Evolutionary conservation across 305 asterid species (phyloP).

Genomic region (Solanum aculeatissimum): DNA sequence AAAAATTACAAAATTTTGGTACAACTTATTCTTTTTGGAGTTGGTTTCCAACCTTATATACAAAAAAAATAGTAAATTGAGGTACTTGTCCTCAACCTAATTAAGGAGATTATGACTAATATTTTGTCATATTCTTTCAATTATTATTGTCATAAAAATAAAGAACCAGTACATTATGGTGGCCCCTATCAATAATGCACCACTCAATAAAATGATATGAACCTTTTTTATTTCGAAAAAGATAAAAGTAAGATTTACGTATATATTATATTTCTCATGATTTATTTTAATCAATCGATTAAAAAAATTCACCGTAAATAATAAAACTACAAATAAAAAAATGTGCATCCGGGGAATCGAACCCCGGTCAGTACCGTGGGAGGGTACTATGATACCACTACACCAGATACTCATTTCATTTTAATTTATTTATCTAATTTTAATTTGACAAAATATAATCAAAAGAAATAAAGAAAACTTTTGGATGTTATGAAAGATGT

Average conservation of each 20-base stretch:
- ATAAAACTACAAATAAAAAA: too few relatives aligned
- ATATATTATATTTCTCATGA: too few relatives aligned
- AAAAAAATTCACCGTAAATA: too few relatives aligned
- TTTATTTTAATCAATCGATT: too few relatives aligned
- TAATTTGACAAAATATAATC: too few relatives aligned
- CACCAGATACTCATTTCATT: too few relatives aligned
- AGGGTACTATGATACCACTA: conserved; percentile 23
- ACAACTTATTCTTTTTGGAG: background rate
- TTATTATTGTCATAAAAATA: background rate
- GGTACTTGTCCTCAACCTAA: background rate
- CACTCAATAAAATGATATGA: background rate
- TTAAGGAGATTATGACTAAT: background rate
- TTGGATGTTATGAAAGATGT: too few relatives aligned
- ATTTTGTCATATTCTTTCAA: background rate
- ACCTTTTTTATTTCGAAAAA: background rate
- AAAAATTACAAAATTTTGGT: background rate
- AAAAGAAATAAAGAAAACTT: too few relatives aligned
- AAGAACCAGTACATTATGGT: background rate
- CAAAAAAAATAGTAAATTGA: background rate
- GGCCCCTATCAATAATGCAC: background rate
- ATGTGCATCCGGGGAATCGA: conserved; percentile 25
- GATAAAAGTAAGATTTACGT: too few relatives aligned
- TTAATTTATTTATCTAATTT: too few relatives aligned
- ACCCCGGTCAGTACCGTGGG: conserved; percentile 27
- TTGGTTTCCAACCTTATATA: background rate